Evolutionary conservation across 2,329 filamentous ascomycete genomes (phyloP).

Genomic region (Metarhizium anisopliae): DNA sequence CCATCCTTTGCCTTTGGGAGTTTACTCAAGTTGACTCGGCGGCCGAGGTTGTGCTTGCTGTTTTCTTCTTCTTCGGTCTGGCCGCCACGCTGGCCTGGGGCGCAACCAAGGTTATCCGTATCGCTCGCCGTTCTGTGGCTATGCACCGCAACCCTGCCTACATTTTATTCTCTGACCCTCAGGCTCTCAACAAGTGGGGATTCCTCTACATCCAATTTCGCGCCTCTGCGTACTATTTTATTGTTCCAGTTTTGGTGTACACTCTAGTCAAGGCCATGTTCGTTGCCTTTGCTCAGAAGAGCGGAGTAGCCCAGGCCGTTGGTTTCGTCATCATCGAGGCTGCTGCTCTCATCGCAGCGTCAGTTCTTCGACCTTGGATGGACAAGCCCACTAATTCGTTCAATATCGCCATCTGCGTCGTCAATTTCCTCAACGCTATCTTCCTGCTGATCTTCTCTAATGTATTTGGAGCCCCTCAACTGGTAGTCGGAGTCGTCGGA

Average conservation of each 20-base stretch:
- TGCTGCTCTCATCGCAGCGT: slow-evolving; percentile 64
- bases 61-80: slow-evolving; percentile 83
- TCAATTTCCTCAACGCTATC: slow-evolving; percentile 87
- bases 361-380: slow-evolving; percentile 89
- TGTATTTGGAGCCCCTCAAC: slow-evolving; percentile 72
- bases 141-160: slow-evolving; percentile 97
- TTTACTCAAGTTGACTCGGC: slow-evolving; percentile 78
- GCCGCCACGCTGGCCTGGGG: slow-evolving; percentile 74
- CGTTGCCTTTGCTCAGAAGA: slow-evolving; percentile 68
- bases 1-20: slow-evolving; percentile 87
- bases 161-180: slow-evolving; percentile 93
- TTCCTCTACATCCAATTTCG: slow-evolving; percentile 97
- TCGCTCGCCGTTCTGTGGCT: slow-evolving; percentile 77
- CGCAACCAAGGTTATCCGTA: slow-evolving; percentile 77
- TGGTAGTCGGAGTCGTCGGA: slow-evolving; percentile 82
- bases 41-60: slow-evolving; percentile 76
- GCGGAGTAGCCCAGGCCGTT: slow-evolving; percentile 66
- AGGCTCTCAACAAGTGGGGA: slow-evolving; percentile 92
- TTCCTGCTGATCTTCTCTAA: slow-evolving; percentile 84
- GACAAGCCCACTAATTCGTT: slow-evolving; percentile 97
- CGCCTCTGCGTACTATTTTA: slow-evolving; percentile 91
- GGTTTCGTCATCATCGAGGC: slow-evolving; percentile 78
- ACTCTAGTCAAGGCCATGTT: slow-evolving; percentile 84
- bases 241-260: slow-evolving; percentile 70
- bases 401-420: slow-evolving; percentile 82